Base-by-base conservation (phyloP, 441 rosid genomes). In the Gossypium gossypioides region DNA sequence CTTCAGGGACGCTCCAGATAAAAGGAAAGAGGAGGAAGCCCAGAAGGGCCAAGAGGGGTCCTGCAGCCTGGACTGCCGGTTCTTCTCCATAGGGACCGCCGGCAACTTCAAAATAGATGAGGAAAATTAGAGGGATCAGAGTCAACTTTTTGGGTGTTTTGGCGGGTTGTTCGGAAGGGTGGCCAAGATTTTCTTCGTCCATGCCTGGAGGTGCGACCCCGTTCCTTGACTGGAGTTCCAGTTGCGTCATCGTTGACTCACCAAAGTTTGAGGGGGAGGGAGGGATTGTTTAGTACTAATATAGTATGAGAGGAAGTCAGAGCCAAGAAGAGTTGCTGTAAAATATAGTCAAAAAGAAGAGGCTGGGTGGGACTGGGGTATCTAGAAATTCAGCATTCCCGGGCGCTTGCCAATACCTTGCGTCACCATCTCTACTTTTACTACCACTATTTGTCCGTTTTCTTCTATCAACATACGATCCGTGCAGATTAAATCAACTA, bases 81-180 rank as follows among this genome's bases (percentile, higher is more conserved):
- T 92, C 97, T 74, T 87, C 96, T 0, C 96, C 97, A 9, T 74
- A 90, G 0, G 97, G 94, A 4, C 97, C 96, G 1, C 97, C 96
- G 3, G 97, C 89, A 56, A 90, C 97, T 77, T 92, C 97, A 66
- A 90, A 90, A 76, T 83, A 93, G 48, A 93, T 93, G 34, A 93
- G 87, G 79, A 93, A 91, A 24, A 93, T 78, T 13, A 93, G 88
- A n/a, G 97, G 93, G 63, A 91, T 25, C 4, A 92, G 84, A 21
- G 93, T 78, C 13, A 91, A 81, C 64, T 88, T 87, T 55, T 83
- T 83, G 1, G 82, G 68, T 0, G 73, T 63, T 15, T 60, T 32
- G 3, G 61, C 3, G 22, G 16, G 25, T 50, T 40, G 73, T 24
- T 4, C 69, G 2, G 54, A 68, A 19, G 40, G 55, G 71, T 57